Evolutionary conservation across 768 basidiomycete genomes (phyloP).

Genomic region (Boletus vinaceobasis): DNA sequence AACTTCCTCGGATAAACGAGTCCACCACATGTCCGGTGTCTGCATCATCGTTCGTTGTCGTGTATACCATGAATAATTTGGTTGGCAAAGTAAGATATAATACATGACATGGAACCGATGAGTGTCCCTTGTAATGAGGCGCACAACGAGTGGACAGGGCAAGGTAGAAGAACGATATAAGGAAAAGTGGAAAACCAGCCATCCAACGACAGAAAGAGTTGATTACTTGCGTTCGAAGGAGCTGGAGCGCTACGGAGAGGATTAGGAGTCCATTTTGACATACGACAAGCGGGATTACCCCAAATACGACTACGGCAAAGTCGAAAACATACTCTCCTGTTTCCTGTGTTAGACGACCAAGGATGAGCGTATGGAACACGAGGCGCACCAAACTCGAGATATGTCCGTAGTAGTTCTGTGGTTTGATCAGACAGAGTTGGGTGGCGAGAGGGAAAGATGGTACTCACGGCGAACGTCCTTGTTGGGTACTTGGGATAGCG

Average conservation of each 20-base stretch:
- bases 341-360: background rate
- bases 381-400: constrained; percentile 75
- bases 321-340: constrained; percentile 84
- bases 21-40: background rate
- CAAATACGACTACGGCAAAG: constrained; percentile 79
- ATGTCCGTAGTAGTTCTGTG: constrained; percentile 67
- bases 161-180: background rate
- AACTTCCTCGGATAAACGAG: constrained; percentile 84
- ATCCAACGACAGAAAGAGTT: background rate
- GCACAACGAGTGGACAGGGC: background rate
- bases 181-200: background rate
- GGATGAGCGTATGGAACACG: background rate
- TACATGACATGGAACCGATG: constrained; percentile 9
- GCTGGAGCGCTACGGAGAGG: constrained; percentile 51
- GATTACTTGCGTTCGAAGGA: constrained; percentile 61
- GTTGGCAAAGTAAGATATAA: constrained; percentile 1
- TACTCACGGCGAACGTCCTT: constrained; percentile 83
- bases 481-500: constrained; percentile 73
- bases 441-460: background rate
- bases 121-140: background rate
- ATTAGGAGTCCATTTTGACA: constrained; percentile 1
- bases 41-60: background rate
- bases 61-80: background rate
- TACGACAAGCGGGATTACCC: constrained; percentile 42
- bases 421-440: constrained; percentile 1